Conservation (phyloP, 495 filamentous ascomycete genomes). For the Penicillium lagena region DNA sequence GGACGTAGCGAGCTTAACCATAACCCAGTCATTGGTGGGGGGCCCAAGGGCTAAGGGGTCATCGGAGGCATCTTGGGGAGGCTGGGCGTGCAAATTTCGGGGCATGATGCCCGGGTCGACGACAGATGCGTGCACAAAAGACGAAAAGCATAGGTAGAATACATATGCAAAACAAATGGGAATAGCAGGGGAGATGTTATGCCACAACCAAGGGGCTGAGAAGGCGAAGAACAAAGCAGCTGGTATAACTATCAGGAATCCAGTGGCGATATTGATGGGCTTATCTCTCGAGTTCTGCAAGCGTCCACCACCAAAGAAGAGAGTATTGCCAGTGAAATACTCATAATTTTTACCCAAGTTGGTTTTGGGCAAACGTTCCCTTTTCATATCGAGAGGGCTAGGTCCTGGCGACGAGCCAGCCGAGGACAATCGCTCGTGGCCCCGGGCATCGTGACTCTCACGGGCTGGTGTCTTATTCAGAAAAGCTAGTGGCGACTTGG, state of each 20-base stretch:
- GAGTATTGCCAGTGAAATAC: constrained; percentile 87
- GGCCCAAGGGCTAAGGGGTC: constrained; percentile 78
- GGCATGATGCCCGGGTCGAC: constrained; percentile 90
- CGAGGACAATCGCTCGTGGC: constrained; percentile 72
- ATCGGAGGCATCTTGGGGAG: constrained; percentile 48
- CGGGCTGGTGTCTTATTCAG: constrained; percentile 38
- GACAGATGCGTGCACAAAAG: constrained; percentile 84
- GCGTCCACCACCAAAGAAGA: constrained; percentile 80
- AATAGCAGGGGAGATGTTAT: constrained; percentile 83
- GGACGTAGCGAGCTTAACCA: constrained; percentile 72
- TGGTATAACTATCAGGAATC: constrained; percentile 68
- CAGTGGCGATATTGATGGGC: constrained; percentile 90
- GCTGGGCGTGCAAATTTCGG: constrained; percentile 70
- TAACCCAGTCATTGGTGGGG: constrained; percentile 82
- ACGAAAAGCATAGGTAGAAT: constrained; percentile 83
- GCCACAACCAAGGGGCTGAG: constrained; percentile 89
- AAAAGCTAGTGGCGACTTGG: constrained; percentile 67
- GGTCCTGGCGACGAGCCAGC: constrained; percentile 60
- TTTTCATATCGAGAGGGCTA: constrained; percentile 28
- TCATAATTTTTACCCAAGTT: constrained; percentile 71
- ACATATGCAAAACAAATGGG: constrained; percentile 87
- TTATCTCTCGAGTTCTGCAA: constrained; percentile 81
- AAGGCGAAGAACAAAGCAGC: constrained; percentile 75
- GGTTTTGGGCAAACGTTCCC: constrained; percentile 18
- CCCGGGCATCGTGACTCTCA: constrained; percentile 44